Evolutionary conservation across 768 basidiomycete species (phyloP).

Genomic region (Thelephora aurantiotincta): DNA sequence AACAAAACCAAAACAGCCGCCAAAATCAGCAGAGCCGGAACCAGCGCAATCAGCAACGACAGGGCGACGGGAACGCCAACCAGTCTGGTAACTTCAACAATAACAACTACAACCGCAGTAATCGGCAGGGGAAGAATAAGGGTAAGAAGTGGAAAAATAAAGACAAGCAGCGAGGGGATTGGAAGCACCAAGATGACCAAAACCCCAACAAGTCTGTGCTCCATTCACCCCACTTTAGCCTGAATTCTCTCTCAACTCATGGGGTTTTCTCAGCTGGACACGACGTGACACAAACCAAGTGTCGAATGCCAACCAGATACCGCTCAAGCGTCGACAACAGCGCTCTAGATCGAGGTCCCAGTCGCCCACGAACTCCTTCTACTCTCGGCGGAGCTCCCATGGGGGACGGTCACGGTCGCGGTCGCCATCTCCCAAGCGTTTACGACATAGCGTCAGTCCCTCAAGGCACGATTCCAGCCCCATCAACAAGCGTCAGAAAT

Average conservation of each 20-base stretch:
- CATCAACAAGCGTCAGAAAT: conserved; percentile 26
- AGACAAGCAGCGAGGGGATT: conserved; percentile 25
- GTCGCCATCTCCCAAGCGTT: conserved; percentile 46
- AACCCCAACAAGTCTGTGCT: conserved; percentile 57
- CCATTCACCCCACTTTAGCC: conserved; percentile 3
- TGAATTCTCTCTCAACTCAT: conserved; percentile 4
- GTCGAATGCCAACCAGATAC: conserved; percentile 21
- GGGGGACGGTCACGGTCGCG: conserved; percentile 51
- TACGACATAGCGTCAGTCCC: conserved; percentile 38
- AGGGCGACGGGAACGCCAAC: conserved; percentile 11
- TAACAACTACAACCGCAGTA: conserved; percentile 17
- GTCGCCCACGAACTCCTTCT: conserved; percentile 51
- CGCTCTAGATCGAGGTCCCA: conserved; percentile 32
- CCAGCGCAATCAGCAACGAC: conserved; percentile 17
- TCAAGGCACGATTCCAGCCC: conserved; percentile 32
- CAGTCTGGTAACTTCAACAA: background rate
- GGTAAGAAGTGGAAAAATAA: conserved; percentile 22
- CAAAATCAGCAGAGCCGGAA: conserved; percentile 20
- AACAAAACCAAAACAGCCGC: conserved; percentile 20
- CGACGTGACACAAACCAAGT: conserved; percentile 35
- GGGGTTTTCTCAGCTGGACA: conserved; percentile 40
- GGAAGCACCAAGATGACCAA: conserved; percentile 39
- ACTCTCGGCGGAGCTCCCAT: conserved; percentile 43
- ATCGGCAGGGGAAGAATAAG: conserved; percentile 20
- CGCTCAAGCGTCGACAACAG: conserved; percentile 27